phyloP scores from a whole-genome alignment of 306 rosid species.

The Corylus avellana region DNA sequence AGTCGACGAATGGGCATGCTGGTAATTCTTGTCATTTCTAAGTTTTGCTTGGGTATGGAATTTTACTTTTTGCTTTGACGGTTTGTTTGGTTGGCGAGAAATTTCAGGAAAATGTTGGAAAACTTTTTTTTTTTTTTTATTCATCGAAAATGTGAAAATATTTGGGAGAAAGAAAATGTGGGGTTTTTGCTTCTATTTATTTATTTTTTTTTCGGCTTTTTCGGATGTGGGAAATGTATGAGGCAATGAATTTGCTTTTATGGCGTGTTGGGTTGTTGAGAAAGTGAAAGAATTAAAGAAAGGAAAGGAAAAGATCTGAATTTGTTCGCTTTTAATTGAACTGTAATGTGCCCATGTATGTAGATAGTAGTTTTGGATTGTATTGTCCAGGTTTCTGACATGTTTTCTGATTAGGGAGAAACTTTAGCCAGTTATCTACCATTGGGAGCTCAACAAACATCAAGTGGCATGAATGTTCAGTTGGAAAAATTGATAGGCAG shows the following conservation, averaged over 20 bases:
- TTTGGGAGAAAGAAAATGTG: background rate
- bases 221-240: background rate
- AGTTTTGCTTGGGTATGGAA: background rate
- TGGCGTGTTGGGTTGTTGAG: constrained; percentile 19
- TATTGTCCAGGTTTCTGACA: constrained; percentile 9
- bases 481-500: constrained; percentile 54
- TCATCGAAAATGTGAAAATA: too few species aligned
- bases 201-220: background rate
- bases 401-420: constrained; percentile 45
- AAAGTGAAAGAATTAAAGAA: constrained; percentile 5
- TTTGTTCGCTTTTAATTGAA: background rate
- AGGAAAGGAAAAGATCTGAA: background rate
- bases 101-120: background rate
- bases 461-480: constrained; percentile 65
- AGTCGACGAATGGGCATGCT: constrained; percentile 41
- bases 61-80: background rate
- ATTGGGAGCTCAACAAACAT: constrained; percentile 67
- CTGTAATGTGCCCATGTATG: background rate
- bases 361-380: background rate
- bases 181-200: background rate
- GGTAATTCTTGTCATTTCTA: constrained; percentile 34
- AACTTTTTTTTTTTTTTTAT: background rate
- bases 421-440: constrained; percentile 38
- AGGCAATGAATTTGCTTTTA: background rate
- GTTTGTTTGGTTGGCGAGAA: background rate